Conservation (phyloP, 352 stramenopile genomes). For the Pythium plurisporium region DNA sequence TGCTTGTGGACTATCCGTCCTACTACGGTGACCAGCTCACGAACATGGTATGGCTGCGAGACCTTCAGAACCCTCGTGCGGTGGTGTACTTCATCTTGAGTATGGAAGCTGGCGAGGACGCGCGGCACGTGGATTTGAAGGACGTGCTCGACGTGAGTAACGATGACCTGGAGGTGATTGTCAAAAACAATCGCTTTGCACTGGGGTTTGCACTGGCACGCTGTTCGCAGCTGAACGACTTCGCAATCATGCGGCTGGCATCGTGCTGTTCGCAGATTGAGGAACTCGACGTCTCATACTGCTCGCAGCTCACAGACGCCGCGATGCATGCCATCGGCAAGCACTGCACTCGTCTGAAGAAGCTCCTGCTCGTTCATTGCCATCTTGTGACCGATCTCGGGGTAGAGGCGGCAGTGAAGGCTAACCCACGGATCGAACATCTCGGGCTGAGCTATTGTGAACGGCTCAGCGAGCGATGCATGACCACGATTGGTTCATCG, state of each 20-base stretch:
- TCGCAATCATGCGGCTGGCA: constrained; percentile 34
- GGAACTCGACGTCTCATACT: constrained; percentile 74
- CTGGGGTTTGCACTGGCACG: constrained; percentile 32
- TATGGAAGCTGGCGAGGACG: constrained; percentile 49
- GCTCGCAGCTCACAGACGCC: constrained; percentile 52
- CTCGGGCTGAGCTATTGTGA: constrained; percentile 65
- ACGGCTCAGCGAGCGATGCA: constrained; percentile 55
- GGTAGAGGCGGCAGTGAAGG: constrained; percentile 54
- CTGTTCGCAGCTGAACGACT: constrained; percentile 39
- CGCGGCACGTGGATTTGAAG: constrained; percentile 46
- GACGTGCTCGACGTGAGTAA: constrained; percentile 43
- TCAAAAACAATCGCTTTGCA: constrained; percentile 50
- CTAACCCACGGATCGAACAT: constrained; percentile 47
- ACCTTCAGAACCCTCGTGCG: constrained; percentile 41
- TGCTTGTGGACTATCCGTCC: constrained; percentile 53
- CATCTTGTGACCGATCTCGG: constrained; percentile 73
- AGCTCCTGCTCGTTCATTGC: constrained; percentile 39
- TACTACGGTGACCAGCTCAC: constrained; percentile 70
- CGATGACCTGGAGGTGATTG: constrained; percentile 59
- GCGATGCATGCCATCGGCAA: constrained; percentile 43
- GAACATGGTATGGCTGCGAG: constrained; percentile 54
- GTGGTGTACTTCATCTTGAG: constrained; percentile 65
- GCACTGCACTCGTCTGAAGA: constrained; percentile 46
- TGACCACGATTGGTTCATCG: constrained; percentile 44
- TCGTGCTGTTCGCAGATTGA: constrained; percentile 64